These are phyloP conservation scores for Metschnikowia corniflorae DNA, from an alignment of 805 yeast genomes.

Conservation along the genomic window DNA sequence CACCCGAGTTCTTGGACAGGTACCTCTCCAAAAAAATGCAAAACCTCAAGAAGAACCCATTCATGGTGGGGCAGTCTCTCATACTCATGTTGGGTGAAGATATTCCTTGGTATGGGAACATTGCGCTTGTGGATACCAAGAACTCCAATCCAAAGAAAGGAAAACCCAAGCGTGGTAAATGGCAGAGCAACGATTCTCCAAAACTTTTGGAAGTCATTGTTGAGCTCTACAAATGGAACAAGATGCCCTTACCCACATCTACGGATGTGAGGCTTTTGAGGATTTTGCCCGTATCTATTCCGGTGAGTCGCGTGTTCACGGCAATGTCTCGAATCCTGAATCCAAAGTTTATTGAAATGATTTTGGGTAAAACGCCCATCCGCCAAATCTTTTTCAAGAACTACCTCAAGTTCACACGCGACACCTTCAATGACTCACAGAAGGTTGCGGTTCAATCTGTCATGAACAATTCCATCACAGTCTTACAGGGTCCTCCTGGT, in stretches of 20 bases:
- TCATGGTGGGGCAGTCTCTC: slow-evolving; percentile 54
- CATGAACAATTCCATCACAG: slow-evolving; percentile 47
- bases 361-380: slow-evolving; percentile 53
- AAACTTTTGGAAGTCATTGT: slow-evolving; percentile 43
- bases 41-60: slow-evolving; percentile 56
- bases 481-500: slow-evolving; percentile 43
- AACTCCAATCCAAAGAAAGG: slow-evolving; percentile 7
- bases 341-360: slow-evolving; percentile 48
- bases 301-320: slow-evolving; percentile 57
- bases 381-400: slow-evolving; percentile 57
- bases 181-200: slow-evolving; percentile 11
- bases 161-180: slow-evolving; percentile 11
- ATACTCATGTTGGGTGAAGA: slow-evolving; percentile 50
- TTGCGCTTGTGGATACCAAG: slow-evolving; percentile 39
- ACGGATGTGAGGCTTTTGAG: slow-evolving; percentile 35
- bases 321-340: slow-evolving; percentile 62
- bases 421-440: slow-evolving; percentile 56
- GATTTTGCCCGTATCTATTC: slow-evolving; percentile 60
- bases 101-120: slow-evolving; percentile 57
- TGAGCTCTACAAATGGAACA: slow-evolving; percentile 59
- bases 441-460: slow-evolving; percentile 51
- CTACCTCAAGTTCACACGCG: slow-evolving; percentile 45
- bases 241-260: slow-evolving; percentile 44
- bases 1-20: slow-evolving; percentile 47
- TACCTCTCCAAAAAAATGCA: slow-evolving; percentile 49